phyloP scores from a whole-genome alignment of 257 asterid species.

The Cruciata laevipes region DNA sequence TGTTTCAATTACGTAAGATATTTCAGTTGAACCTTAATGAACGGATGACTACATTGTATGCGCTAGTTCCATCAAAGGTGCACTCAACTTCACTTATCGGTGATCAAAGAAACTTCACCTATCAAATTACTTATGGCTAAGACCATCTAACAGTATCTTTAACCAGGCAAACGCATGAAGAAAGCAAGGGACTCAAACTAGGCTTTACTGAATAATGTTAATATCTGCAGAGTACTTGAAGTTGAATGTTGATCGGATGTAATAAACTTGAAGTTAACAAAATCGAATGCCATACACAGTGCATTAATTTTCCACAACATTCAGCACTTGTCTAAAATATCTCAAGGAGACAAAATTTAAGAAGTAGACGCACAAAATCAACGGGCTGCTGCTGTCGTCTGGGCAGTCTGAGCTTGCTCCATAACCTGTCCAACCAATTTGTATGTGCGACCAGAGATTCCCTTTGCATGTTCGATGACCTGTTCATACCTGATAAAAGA shows the following conservation, averaged over 20 bases:
- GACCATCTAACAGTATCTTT: no score
- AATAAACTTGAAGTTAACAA: neutral
- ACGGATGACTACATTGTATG: no score
- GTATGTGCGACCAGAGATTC: constrained; percentile 74
- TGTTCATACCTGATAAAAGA: constrained; percentile 68
- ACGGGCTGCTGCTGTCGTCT: constrained; percentile 65
- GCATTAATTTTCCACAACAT: neutral
- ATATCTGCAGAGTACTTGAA: neutral
- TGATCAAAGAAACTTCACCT: no score
- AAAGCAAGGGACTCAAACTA: no score
- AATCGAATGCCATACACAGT: neutral
- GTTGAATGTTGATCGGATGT: neutral
- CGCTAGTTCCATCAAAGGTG: no score
- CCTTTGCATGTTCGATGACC: constrained; percentile 92
- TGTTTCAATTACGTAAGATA: no score
- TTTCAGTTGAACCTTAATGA: no score
- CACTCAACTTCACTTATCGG: no score
- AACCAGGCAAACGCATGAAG: no score
- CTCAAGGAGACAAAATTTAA: constrained; percentile 7
- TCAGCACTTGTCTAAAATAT: neutral
- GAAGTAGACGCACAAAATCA: constrained; percentile 14
- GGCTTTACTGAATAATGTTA: neutral
- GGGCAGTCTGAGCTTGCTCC: constrained; percentile 72
- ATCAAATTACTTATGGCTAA: no score
- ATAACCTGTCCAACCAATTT: constrained; percentile 71